phyloP scores from a whole-genome alignment of 2,329 filamentous ascomycete species.

The Aspergillus pseudotamarii region DNA sequence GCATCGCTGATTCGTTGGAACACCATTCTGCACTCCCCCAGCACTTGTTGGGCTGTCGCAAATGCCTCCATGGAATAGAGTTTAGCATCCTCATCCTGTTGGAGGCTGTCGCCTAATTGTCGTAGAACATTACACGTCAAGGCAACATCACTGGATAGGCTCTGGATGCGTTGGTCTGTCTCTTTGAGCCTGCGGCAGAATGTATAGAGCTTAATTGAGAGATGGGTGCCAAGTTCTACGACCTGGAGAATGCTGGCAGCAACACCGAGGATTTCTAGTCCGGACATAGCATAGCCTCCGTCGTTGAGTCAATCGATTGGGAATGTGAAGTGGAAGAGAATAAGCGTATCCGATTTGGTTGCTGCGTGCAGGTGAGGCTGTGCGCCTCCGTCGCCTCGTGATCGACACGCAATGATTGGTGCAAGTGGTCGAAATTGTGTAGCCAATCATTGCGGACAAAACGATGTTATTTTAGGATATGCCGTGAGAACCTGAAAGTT shows the following conservation, averaged over 20 bases:
- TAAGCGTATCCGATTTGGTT: not conserved
- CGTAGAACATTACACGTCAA: not conserved
- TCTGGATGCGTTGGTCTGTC: not conserved
- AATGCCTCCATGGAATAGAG: not conserved
- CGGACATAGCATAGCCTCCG: not conserved
- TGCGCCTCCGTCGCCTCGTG: not conserved
- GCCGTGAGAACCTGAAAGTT: not conserved
- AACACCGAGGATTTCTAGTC: not conserved
- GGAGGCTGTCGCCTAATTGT: not conserved
- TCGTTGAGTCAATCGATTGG: not conserved
- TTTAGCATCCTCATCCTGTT: not conserved
- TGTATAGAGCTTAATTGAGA: not conserved
- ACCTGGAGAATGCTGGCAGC: not conserved
- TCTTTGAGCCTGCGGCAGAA: not conserved
- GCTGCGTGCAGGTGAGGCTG: not conserved
- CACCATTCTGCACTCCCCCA: not conserved
- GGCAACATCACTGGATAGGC: not conserved
- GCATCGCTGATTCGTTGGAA: not conserved
- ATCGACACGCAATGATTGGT: slow-evolving; percentile 1
- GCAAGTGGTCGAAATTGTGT: not conserved
- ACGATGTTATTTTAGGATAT: not conserved
- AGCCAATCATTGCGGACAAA: not conserved
- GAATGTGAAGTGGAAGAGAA: not conserved
- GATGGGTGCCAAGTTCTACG: not conserved
- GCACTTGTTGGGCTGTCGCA: not conserved